These are phyloP conservation scores for Strigomonas culicis DNA, from an alignment of 208 protist genomes.

Conservation along the genomic window DNA sequence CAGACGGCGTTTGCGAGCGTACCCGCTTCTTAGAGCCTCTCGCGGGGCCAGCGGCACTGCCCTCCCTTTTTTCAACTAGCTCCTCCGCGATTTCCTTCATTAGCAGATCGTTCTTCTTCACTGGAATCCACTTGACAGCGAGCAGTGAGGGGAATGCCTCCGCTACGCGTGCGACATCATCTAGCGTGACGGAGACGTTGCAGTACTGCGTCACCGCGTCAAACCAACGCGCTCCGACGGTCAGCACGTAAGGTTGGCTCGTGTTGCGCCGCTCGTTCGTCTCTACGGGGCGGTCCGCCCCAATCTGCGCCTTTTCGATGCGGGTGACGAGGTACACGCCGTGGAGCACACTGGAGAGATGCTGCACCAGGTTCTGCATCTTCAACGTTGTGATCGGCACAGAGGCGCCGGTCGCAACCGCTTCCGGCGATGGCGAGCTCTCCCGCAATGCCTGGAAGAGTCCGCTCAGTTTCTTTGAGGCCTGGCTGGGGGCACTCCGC, in stretches of 20 bases:
- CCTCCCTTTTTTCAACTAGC: neutral
- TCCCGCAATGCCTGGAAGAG: too few species aligned
- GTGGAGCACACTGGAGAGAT: conserved; percentile 58
- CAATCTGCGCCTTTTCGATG: conserved; percentile 63
- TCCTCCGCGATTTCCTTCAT: conserved; percentile 7
- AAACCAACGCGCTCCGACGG: conserved; percentile 49
- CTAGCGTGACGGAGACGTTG: conserved; percentile 34
- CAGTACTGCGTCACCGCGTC: conserved; percentile 58
- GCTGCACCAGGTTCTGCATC: conserved; percentile 15
- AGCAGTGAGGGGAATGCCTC: conserved; percentile 51
- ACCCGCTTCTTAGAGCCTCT: neutral
- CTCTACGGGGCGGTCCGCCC: conserved; percentile 8
- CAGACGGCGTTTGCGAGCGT: neutral
- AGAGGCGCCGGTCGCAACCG: too few species aligned
- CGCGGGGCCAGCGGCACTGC: neutral
- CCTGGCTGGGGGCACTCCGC: neutral
- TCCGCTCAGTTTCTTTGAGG: neutral
- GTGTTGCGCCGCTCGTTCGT: neutral
- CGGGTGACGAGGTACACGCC: conserved; percentile 66
- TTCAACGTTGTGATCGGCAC: too few species aligned
- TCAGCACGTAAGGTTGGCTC: conserved; percentile 13
- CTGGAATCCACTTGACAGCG: conserved; percentile 26
- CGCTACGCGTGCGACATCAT: conserved; percentile 62
- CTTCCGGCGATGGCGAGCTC: too few species aligned
- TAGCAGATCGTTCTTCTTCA: conserved; percentile 6